Evolutionary conservation across 164 flowering plant species (phyloP).

Genomic region (Pachysandra terminalis): DNA sequence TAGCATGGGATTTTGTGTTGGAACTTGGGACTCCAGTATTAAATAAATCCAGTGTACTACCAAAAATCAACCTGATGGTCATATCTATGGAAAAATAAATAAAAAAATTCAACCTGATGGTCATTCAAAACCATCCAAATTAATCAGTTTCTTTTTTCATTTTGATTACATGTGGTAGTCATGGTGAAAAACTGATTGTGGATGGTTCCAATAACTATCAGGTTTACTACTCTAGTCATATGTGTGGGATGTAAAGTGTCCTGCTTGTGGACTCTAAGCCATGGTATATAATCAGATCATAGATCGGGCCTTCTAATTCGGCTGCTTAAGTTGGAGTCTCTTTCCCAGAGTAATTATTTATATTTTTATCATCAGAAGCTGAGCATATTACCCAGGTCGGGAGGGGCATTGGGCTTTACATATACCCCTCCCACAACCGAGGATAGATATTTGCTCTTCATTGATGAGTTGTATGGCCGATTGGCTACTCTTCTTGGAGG

Average conservation of each 20-base stretch:
- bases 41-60: background rate
- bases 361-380: constrained; percentile 57
- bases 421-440: constrained; percentile 86
- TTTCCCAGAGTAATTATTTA: constrained; percentile 1
- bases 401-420: constrained; percentile 96
- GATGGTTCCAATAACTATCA: no score
- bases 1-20: no score
- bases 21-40: background rate
- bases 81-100: no score
- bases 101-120: background rate
- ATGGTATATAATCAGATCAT: background rate
- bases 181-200: background rate
- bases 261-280: background rate
- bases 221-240: background rate
- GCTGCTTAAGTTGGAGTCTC: background rate
- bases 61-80: background rate
- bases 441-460: constrained; percentile 92
- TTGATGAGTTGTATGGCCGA: constrained; percentile 95
- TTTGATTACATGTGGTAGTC: background rate
- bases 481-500: constrained; percentile 98
- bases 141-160: background rate
- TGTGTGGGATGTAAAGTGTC: background rate
- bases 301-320: background rate
- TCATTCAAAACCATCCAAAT: background rate
- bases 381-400: constrained; percentile 96